Base-by-base conservation (phyloP, 2,329 filamentous ascomycete genomes). In the Aspergillus aculeatinus region DNA sequence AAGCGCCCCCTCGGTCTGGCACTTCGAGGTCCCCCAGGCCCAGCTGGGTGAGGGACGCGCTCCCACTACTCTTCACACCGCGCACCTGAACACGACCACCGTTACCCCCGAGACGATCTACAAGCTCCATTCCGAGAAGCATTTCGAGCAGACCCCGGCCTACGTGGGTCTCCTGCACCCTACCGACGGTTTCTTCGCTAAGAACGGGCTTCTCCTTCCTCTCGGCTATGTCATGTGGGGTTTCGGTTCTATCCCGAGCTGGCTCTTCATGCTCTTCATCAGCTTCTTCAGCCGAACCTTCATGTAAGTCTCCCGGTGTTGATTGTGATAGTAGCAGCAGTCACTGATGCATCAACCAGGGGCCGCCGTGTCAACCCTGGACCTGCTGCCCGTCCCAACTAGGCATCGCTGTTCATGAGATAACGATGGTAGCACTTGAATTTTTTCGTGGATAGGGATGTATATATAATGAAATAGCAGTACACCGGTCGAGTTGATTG, bases 211-310 rank as follows among this genome's bases (percentile, higher is more conserved):
- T 54, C 79, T 77, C 48, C 72, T 86, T 57, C 81, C 83, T 16
- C 69, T 86, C 39, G 86, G 81, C 6, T 87, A 86, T 64, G 70
- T 79, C 48, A 78, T 87, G 57, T 87, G 79, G 72, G 81, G 70
- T 31, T 81, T 88, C 69, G 77, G 81, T 35, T 78, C 81, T 73
- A 80, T 88, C 65, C 86, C 86, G 3, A 86, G 82, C 67, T 89
- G 86, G 86, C 68, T 83, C 60, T 83, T 87, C 63, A 88, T 89
- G 86, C 82, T 89, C 64, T 73, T 79, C 48, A 83, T 89, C 73
- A 85, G 81, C 57, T 83, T 88, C 72, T 69, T 85, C 67, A 86
- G 82, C 76, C 77, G 86, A 67, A 82, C 80, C 12, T 77, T 88
- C 71, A 87, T 88, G 86, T 86, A 76, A 81, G 83, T 74, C 56